A percentile compares a stretch with the other conserved stretches of the same genome.
phyloP scores from a whole-genome alignment of 768 basidiomycete genomes.

The Lactifluus volemus region DNA sequence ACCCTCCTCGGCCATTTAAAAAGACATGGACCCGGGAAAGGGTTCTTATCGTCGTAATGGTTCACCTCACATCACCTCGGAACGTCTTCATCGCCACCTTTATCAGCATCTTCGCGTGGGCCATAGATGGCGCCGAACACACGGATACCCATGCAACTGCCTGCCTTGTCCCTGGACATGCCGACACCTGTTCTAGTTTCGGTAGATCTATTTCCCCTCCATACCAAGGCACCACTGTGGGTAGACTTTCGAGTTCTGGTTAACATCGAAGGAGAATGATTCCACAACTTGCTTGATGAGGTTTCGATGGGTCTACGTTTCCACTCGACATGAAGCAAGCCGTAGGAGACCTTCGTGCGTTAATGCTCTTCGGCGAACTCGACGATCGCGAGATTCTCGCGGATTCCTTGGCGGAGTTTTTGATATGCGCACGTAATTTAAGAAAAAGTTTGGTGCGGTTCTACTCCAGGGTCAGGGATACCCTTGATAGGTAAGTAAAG shows the following conservation, averaged over 20 bases:
- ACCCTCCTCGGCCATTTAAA: background rate
- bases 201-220: background rate
- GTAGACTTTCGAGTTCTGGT: background rate
- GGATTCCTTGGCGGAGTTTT: conserved; percentile 1
- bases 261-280: background rate
- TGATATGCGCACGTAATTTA: background rate
- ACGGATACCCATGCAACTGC: background rate
- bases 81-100: background rate
- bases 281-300: background rate
- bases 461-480: background rate
- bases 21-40: background rate
- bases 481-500: conserved; percentile 34
- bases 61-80: background rate
- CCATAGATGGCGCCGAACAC: background rate
- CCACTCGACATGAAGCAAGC: background rate
- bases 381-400: background rate
- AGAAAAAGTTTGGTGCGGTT: background rate
- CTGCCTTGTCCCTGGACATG: background rate
- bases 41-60: background rate
- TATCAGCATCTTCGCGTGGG: background rate
- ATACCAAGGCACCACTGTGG: background rate
- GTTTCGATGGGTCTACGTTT: background rate
- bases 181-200: background rate
- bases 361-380: background rate
- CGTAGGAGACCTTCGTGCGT: background rate